These are phyloP conservation scores for Malassezia brasiliensis DNA, from an alignment of 1,284 basidiomycete species.

Conservation along the genomic window DNA sequence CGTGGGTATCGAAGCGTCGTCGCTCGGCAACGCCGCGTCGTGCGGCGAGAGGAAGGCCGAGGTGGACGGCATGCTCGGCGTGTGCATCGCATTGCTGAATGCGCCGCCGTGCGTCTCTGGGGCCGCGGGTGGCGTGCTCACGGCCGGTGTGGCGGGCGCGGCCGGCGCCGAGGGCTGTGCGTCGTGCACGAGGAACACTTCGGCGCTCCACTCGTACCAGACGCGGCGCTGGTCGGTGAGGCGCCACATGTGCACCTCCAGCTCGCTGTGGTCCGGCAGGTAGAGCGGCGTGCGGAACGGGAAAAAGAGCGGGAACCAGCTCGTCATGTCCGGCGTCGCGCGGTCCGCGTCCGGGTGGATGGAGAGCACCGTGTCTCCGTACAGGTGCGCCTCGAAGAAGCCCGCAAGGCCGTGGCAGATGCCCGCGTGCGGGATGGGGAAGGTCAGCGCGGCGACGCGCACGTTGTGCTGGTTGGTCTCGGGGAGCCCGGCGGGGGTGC, in stretches of 20 bases:
- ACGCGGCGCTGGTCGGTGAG: slow-evolving; percentile 67
- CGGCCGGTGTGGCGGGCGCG: neutral
- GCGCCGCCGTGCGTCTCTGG: slow-evolving; percentile 1
- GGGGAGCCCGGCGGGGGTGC: slow-evolving; percentile 40
- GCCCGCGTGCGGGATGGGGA: slow-evolving; percentile 87
- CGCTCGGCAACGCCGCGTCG: slow-evolving; percentile 2
- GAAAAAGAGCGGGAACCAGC: slow-evolving; percentile 98
- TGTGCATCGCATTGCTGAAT: slow-evolving; percentile 39
- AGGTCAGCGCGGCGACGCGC: slow-evolving; percentile 54
- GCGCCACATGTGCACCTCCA: slow-evolving; percentile 90
- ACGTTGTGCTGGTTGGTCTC: slow-evolving; percentile 51
- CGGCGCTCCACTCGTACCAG: slow-evolving; percentile 98
- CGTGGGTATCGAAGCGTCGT: neutral
- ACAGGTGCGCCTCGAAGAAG: slow-evolving; percentile 92
- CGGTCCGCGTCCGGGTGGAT: slow-evolving; percentile 78
- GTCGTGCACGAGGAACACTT: slow-evolving; percentile 62
- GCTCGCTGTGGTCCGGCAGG: slow-evolving; percentile 77
- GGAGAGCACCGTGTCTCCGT: slow-evolving; percentile 75
- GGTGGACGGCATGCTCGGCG: slow-evolving; percentile 30
- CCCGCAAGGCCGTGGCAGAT: slow-evolving; percentile 94
- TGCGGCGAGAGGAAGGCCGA: neutral
- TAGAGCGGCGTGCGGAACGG: slow-evolving; percentile 82
- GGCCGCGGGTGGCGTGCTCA: slow-evolving; percentile 8
- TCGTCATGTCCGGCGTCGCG: slow-evolving; percentile 81
- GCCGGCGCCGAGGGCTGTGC: neutral